phyloP scores from a whole-genome alignment of 163 green algal species.

The Volvox carteri region DNA sequence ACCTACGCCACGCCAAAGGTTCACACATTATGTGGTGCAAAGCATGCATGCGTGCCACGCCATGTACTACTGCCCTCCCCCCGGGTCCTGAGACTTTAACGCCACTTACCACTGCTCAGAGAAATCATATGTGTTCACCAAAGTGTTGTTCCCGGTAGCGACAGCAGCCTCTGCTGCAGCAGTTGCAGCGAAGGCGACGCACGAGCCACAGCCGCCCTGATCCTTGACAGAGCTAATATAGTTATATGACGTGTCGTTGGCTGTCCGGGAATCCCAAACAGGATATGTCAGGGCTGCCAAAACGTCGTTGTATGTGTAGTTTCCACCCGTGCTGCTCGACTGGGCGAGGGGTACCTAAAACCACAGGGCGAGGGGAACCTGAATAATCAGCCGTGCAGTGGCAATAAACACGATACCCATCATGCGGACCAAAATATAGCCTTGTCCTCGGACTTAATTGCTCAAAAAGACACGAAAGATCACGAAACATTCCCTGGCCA shows the following conservation, averaged over 20 bases:
- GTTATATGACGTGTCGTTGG: constrained; percentile 12
- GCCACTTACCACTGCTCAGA: constrained; percentile 38
- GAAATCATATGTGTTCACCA: neutral
- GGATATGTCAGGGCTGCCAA: constrained; percentile 1
- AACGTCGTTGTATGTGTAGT: constrained; percentile 6
- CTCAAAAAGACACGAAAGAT: neutral
- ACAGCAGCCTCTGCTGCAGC: neutral
- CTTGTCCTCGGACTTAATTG: neutral
- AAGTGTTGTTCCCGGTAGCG: neutral
- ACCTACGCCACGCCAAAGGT: too few relatives aligned
- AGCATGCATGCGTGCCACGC: too few relatives aligned
- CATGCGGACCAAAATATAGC: neutral
- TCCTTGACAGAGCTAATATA: constrained; percentile 35
- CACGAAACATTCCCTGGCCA: neutral
- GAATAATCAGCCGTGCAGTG: neutral
- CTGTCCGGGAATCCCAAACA: neutral
- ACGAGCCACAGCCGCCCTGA: constrained; percentile 43
- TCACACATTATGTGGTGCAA: too few relatives aligned
- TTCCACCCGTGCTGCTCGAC: neutral
- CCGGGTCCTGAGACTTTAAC: too few relatives aligned
- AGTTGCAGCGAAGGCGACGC: constrained; percentile 31
- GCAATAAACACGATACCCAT: too few relatives aligned
- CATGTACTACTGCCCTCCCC: too few relatives aligned
- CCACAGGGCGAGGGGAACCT: neutral
- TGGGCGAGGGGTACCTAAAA: neutral